These are phyloP conservation scores for Pleurotus eryngii DNA, from an alignment of 768 basidiomycete genomes.

Conservation along the genomic window DNA sequence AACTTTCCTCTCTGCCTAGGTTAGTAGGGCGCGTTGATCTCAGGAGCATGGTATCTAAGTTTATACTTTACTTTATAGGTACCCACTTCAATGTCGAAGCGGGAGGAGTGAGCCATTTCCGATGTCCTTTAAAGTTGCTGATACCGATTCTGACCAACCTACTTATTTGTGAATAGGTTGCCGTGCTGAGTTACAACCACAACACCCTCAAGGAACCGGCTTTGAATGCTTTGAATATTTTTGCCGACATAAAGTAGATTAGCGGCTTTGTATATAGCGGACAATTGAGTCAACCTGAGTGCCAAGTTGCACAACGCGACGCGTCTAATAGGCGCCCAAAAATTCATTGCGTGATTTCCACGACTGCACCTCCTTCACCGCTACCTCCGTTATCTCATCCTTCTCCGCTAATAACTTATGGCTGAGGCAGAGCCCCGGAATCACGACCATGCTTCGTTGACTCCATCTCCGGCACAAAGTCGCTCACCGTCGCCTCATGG, in stretches of 20 bases:
- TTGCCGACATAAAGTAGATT: constrained; percentile 33
- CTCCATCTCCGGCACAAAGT: constrained; percentile 9
- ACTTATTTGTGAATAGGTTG: constrained; percentile 44
- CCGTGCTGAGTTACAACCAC: constrained; percentile 84
- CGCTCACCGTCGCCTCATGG: constrained; percentile 23
- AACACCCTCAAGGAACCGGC: constrained; percentile 73
- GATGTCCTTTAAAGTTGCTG: background rate
- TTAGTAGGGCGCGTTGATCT: constrained; percentile 10
- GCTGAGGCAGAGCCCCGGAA: constrained; percentile 8
- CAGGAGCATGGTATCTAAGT: background rate
- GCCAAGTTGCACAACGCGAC: constrained; percentile 4
- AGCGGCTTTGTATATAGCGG: no score
- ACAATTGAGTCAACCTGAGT: no score
- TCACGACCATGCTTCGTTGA: constrained; percentile 1
- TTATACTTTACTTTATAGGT: constrained; percentile 33
- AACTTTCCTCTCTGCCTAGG: constrained; percentile 53
- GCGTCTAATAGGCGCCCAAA: constrained; percentile 4
- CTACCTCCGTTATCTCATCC: background rate
- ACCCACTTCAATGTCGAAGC: constrained; percentile 85
- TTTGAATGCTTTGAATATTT: constrained; percentile 70
- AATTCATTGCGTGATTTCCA: background rate
- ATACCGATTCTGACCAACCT: background rate
- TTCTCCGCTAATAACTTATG: constrained; percentile 6
- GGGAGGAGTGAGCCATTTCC: constrained; percentile 56
- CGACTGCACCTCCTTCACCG: no score